phyloP scores from a whole-genome alignment of 306 rosid species.

The Fagus sylvatica region DNA sequence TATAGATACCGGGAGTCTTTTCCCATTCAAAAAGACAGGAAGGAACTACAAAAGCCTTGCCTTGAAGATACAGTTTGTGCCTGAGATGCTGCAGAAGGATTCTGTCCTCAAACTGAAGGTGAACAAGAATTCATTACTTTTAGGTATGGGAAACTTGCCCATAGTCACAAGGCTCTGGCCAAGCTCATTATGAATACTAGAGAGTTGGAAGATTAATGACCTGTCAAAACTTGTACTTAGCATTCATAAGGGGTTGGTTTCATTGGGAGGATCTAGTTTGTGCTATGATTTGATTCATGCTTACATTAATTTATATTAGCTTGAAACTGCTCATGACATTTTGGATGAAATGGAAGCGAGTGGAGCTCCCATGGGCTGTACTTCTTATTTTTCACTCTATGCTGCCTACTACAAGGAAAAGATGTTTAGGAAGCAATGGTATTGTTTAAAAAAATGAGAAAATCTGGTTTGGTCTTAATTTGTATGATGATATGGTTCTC shows the following conservation, averaged over 20 bases:
- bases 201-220: conserved; percentile 31
- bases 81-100: conserved; percentile 67
- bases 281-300: conserved; percentile 57
- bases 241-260: conserved; percentile 46
- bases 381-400: conserved; percentile 48
- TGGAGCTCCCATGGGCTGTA: conserved; percentile 39
- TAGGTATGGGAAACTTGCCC: conserved; percentile 44
- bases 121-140: conserved; percentile 46
- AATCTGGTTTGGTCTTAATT: conserved; percentile 11
- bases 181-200: conserved; percentile 55
- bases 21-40: conserved; percentile 29
- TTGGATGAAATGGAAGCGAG: conserved; percentile 67
- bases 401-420: conserved; percentile 56
- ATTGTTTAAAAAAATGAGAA: conserved; percentile 50
- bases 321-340: conserved; percentile 83
- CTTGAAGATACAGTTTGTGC: conserved; percentile 57
- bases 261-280: conserved; percentile 54
- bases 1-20: conserved; percentile 38
- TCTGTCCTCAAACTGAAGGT: conserved; percentile 60
- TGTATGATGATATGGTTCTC: conserved; percentile 19
- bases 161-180: conserved; percentile 61
- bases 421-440: conserved; percentile 68
- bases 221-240: conserved; percentile 17
- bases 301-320: conserved; percentile 78
- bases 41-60: conserved; percentile 35